A percentile compares a stretch with the other conserved stretches of the same genome.
phyloP scores from a whole-genome alignment of 139 green algal species.

The Spirogloea muscicola region DNA sequence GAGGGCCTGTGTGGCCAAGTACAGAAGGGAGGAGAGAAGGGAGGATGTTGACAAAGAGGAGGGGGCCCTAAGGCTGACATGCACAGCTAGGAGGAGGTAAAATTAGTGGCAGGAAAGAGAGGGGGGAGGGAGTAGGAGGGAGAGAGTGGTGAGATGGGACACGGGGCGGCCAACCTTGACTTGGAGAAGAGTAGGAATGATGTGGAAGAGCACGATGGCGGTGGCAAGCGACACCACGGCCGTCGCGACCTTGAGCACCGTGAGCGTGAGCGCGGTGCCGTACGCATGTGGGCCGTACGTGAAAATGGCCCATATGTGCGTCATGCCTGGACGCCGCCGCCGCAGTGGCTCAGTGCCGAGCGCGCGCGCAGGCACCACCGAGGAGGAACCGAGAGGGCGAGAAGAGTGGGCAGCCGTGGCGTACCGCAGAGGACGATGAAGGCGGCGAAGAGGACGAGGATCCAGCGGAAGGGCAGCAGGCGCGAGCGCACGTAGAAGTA shows the following conservation, averaged over 20 bases:
- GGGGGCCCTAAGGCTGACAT: background rate
- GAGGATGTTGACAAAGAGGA: background rate
- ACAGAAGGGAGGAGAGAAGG: background rate
- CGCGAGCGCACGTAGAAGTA: slow-evolving; percentile 21
- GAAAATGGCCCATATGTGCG: slow-evolving; percentile 28
- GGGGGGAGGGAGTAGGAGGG: background rate
- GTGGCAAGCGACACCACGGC: slow-evolving; percentile 28
- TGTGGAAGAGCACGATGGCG: slow-evolving; percentile 22
- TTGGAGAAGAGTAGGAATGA: slow-evolving; percentile 31
- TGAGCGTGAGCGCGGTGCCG: slow-evolving; percentile 9
- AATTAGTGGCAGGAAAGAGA: background rate
- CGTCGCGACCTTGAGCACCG: slow-evolving; percentile 21
- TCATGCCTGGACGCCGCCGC: slow-evolving; percentile 3
- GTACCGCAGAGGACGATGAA: slow-evolving; percentile 41
- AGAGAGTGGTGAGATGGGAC: background rate
- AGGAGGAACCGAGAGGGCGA: background rate
- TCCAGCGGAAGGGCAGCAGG: slow-evolving; percentile 20
- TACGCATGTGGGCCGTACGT: slow-evolving; percentile 34
- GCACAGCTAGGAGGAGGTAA: background rate
- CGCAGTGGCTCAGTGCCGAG: background rate
- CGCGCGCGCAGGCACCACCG: background rate
- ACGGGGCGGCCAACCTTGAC: slow-evolving; percentile 14
- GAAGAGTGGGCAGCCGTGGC: background rate
- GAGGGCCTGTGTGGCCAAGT: no score
- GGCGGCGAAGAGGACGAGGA: slow-evolving; percentile 28